Conservation (phyloP, 208 protist species). For the Strigomonas galati region DNA sequence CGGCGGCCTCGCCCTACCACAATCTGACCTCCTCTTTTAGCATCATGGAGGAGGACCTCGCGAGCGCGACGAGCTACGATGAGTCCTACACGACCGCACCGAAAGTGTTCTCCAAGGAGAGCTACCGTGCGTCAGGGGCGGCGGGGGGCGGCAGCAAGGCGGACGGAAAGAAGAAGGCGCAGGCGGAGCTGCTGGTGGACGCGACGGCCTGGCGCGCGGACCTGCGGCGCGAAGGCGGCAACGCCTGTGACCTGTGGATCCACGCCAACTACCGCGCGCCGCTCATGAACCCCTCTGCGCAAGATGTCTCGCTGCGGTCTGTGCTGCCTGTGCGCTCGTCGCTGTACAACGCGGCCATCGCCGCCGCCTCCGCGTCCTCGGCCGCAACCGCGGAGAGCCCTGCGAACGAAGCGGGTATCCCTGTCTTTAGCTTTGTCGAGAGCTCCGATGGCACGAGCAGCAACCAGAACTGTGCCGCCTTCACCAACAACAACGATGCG, state of each 20-base stretch:
- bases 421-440: neutral
- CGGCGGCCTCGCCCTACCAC: slow-evolving; percentile 50
- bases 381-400: too few species aligned
- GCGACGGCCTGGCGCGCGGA: slow-evolving; percentile 26
- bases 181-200: slow-evolving; percentile 18
- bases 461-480: neutral
- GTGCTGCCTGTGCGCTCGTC: neutral
- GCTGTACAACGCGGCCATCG: neutral
- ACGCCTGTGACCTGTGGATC: slow-evolving; percentile 45
- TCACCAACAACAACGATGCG: neutral
- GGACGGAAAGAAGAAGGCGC: neutral
- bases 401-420: neutral
- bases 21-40: slow-evolving; percentile 57
- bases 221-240: slow-evolving; percentile 35
- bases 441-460: neutral
- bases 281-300: slow-evolving; percentile 25
- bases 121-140: neutral
- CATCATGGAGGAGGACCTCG: slow-evolving; percentile 73
- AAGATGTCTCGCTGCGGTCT: slow-evolving; percentile 6
- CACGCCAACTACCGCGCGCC: slow-evolving; percentile 34
- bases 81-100: slow-evolving; percentile 17
- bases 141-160: neutral
- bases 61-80: slow-evolving; percentile 31
- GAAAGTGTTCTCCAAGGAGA: slow-evolving; percentile 3
- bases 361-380: neutral